These are phyloP conservation scores for Fagopyrum tataricum DNA, from an alignment of 148 eudicot genomes.

Conservation along the genomic window DNA sequence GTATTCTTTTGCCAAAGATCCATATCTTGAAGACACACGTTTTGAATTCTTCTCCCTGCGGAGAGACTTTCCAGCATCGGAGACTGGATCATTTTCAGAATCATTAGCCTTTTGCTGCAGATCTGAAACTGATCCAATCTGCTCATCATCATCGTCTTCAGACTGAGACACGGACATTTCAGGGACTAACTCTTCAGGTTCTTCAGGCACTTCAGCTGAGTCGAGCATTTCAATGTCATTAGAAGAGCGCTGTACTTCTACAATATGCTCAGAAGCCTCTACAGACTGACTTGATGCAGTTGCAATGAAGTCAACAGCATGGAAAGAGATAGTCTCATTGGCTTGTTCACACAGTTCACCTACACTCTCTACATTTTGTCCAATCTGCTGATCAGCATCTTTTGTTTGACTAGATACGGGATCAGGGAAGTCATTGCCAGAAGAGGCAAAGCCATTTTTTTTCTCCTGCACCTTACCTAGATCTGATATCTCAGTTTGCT, in stretches of 20 bases:
- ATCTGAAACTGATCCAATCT: not conserved
- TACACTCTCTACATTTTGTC: not conserved
- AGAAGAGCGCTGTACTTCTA: slow-evolving; percentile 21
- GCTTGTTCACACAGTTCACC: slow-evolving; percentile 5
- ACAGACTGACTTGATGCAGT: slow-evolving; percentile 1
- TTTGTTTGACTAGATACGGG: slow-evolving; percentile 5
- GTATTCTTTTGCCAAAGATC: slow-evolving; percentile 23
- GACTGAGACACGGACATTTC: slow-evolving; percentile 9
- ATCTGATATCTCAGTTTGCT: not conserved
- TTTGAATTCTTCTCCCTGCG: slow-evolving; percentile 23
- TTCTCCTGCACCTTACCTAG: slow-evolving; percentile 10
- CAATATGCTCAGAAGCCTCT: slow-evolving; percentile 2
- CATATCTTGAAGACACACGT: slow-evolving; percentile 22
- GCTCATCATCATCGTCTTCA: slow-evolving; percentile 10
- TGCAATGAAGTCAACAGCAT: not conserved
- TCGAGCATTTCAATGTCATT: slow-evolving; percentile 15
- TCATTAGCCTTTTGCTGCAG: slow-evolving; percentile 5
- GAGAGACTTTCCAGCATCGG: slow-evolving; percentile 19
- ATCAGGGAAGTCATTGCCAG: slow-evolving; percentile 8
- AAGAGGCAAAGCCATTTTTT: not conserved
- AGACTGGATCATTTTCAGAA: slow-evolving; percentile 15
- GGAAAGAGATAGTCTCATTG: slow-evolving; percentile 8
- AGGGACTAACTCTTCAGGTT: not conserved
- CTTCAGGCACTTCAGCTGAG: slow-evolving; percentile 16
- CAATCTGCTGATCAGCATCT: slow-evolving; percentile 15